Percentiles rank a stretch among this genome's conserved stretches.
phyloP scores from a whole-genome alignment of 306 rosid genomes.

The Astragalus membranaceus region DNA sequence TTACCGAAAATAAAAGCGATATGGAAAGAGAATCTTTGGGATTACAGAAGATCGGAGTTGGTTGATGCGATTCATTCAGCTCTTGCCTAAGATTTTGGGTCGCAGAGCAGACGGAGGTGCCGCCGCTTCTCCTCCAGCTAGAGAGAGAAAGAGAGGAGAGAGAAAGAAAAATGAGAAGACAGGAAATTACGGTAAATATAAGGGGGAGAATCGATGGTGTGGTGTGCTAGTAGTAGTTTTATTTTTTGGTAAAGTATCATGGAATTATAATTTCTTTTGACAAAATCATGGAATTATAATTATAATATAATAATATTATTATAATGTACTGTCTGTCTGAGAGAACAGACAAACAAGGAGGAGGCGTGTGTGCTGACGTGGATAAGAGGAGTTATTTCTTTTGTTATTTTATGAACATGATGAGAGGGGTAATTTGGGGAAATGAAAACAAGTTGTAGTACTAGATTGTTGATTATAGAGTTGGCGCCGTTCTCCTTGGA shows the following conservation, averaged over 20 bases:
- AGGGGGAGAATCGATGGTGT: not conserved
- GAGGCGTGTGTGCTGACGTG: conserved; percentile 33
- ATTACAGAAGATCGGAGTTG: not conserved
- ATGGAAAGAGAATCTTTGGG: conserved; percentile 9
- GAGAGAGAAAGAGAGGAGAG: conserved; percentile 21
- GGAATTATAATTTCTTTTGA: no score
- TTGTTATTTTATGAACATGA: no score
- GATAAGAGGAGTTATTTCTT: not conserved
- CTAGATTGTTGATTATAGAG: no score
- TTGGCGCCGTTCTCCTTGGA: no score
- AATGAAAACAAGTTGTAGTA: no score
- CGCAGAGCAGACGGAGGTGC: not conserved
- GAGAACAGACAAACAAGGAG: no score
- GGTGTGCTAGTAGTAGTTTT: not conserved
- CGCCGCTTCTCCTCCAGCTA: conserved; percentile 19
- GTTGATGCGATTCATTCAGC: conserved; percentile 15
- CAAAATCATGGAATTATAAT: no score
- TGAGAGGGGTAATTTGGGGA: no score
- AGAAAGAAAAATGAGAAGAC: not conserved
- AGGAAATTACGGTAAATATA: not conserved
- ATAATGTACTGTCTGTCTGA: no score
- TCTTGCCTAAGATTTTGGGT: conserved; percentile 2
- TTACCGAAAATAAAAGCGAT: conserved; percentile 24
- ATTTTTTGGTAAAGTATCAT: not conserved
- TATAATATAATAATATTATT: no score